These are phyloP conservation scores for Ambrosiella beaveri DNA, from an alignment of 2,329 filamentous ascomycete genomes.

Conservation along the genomic window DNA sequence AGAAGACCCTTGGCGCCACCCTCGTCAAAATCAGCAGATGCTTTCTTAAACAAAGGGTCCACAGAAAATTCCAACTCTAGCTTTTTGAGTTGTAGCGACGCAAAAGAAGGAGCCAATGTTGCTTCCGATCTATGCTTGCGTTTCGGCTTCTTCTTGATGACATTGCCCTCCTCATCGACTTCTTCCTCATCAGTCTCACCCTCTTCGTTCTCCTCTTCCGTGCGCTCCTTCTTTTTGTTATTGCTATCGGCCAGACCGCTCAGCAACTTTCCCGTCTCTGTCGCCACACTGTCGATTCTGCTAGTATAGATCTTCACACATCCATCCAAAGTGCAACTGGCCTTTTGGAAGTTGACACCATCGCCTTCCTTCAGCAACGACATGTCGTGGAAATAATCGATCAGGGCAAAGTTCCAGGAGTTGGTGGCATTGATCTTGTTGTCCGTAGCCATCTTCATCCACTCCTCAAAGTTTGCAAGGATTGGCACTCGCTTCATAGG, in stretches of 20 bases:
- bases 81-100: constrained; percentile 82
- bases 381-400: constrained; percentile 99
- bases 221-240: constrained; percentile 52
- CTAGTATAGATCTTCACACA: constrained; percentile 99
- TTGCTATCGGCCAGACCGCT: constrained; percentile 84
- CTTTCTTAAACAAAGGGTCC: constrained; percentile 97
- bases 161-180: constrained; percentile 42
- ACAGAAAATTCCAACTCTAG: constrained; percentile 94
- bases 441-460: constrained; percentile 99
- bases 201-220: constrained; percentile 46
- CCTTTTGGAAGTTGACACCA: constrained; percentile 95
- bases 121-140: constrained; percentile 69
- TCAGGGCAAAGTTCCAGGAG: constrained; percentile 99
- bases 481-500: constrained; percentile 94
- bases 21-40: constrained; percentile 94
- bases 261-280: constrained; percentile 85
- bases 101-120: constrained; percentile 80
- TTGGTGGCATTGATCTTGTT: constrained; percentile 98
- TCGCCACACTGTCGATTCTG: constrained; percentile 93
- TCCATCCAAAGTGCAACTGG: constrained; percentile 89
- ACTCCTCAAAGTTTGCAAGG: constrained; percentile 95
- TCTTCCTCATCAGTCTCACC: constrained; percentile 39
- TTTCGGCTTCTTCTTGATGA: constrained; percentile 50
- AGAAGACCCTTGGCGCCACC: constrained; percentile 89
- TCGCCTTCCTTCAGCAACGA: constrained; percentile 90